Evolutionary conservation across 306 rosid species (phyloP).

Genomic region (Glycine latifolia): DNA sequence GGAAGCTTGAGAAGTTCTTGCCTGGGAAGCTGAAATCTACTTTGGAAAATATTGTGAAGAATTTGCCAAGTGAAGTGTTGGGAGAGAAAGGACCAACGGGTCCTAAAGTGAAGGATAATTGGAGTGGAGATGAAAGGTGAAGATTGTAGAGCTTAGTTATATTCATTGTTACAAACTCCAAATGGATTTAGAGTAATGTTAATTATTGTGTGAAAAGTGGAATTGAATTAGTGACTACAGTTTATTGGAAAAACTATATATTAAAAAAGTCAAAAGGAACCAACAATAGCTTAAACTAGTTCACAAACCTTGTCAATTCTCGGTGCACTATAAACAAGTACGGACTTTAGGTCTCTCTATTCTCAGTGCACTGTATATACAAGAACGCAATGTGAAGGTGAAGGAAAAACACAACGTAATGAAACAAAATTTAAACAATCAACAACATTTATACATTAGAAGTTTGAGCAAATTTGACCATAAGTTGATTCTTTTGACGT

Average conservation of each 20-base stretch:
- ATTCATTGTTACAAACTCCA: background rate
- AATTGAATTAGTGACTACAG: background rate
- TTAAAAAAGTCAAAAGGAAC: background rate
- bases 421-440: no score
- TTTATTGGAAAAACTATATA: background rate
- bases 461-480: no score
- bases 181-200: background rate
- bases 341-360: no score
- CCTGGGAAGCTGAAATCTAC: conserved; percentile 51
- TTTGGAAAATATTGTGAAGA: conserved; percentile 37
- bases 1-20: conserved; percentile 52
- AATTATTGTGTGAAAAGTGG: background rate
- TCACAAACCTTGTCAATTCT: background rate
- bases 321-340: background rate
- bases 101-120: conserved; percentile 71
- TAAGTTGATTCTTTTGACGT: no score
- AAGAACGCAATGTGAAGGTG: background rate
- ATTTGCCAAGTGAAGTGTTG: conserved; percentile 64
- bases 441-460: no score
- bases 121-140: conserved; percentile 74
- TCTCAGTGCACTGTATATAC: background rate
- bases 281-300: background rate
- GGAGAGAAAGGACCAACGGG: conserved; percentile 88
- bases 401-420: background rate
- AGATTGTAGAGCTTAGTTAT: background rate